Evolutionary conservation across 2,329 filamentous ascomycete genomes (phyloP), one percentile per base, ranked within the genome.

Genomic region (Diplodia seriata): DNA sequence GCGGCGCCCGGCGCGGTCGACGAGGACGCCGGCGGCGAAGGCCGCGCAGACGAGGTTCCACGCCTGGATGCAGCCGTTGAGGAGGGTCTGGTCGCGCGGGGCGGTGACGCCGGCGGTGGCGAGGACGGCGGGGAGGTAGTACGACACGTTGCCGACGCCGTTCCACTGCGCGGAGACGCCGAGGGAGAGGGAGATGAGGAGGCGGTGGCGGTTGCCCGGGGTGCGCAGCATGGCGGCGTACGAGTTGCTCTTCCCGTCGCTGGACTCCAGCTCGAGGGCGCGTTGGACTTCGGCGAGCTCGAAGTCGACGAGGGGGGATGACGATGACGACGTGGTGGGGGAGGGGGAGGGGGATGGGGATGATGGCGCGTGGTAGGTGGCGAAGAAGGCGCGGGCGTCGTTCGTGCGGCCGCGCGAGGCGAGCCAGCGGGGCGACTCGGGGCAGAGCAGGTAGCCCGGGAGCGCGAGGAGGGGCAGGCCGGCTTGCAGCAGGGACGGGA

Each of bases 161-260:
- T 81, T 84, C 84, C 84, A 87, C 70, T 88, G 86, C 7, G 83
- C 83, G 77, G 87, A 87, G 69, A 87, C 77, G 69, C 85, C 85
- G 5, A 85, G 78, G n/a, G 81, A 79, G 62, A 86, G 74, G 18
- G 84, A 77, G 66, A 88, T 86, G 57, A 86, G 73, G 29, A 87
- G 76, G 51, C 86, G 80, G 71, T 83, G 82, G 33, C 85, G 81
- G 74, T 87, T 88, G 43, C 84, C 85, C 40, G 67, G 70, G 18
- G 83, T 85, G 64, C 79, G 81, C 73, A 81, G 75, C 43, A 86
- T 77, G 67, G 84, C 80, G 4, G 75, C 68, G 80, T 83, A 85
- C 54, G 78, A 75, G 40, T 18, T 47, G 43, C 9, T 20, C n/a
- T 2, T n/a, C 14, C 15, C 0, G 14, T 1, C 5, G 40, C 66